Conservation (phyloP, 164 flowering plant genomes). For the Macadamia integrifolia region DNA sequence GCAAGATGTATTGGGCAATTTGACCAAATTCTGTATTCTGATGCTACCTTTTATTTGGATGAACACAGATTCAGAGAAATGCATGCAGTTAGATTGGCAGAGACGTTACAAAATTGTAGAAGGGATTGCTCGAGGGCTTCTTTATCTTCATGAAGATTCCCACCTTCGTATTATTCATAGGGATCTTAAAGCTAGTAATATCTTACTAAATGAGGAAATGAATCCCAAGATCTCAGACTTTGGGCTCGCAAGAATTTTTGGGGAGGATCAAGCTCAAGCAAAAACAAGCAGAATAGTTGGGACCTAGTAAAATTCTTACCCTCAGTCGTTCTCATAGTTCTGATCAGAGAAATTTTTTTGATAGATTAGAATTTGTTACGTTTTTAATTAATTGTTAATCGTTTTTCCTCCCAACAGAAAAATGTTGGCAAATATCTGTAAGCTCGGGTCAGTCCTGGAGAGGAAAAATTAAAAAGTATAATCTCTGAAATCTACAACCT, state of each 20-base stretch:
- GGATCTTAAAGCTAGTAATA: constrained; percentile 26
- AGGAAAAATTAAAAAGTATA: too few relatives aligned
- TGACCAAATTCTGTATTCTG: background rate
- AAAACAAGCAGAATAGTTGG: constrained; percentile 31
- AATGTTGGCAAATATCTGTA: too few relatives aligned
- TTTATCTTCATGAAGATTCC: constrained; percentile 30
- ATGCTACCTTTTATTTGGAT: background rate
- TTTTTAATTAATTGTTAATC: too few relatives aligned
- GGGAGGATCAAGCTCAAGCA: constrained; percentile 25
- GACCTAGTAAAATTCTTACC: constrained; percentile 30
- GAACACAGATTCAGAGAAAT: constrained; percentile 7
- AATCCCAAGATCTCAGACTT: constrained; percentile 43
- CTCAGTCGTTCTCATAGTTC: too few relatives aligned
- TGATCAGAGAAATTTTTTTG: too few relatives aligned
- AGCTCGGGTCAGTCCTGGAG: too few relatives aligned
- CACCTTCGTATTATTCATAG: constrained; percentile 20
- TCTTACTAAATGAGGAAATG: constrained; percentile 24
- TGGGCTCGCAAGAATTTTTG: constrained; percentile 39
- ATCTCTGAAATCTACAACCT: too few relatives aligned
- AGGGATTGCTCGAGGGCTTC: constrained; percentile 22
- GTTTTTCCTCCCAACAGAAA: too few relatives aligned
- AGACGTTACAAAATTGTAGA: constrained; percentile 19
- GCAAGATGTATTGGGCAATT: too few relatives aligned
- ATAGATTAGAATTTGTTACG: background rate
- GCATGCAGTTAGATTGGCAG: constrained; percentile 16